A percentile compares a stretch with the other conserved stretches of the same genome.
phyloP scores from a whole-genome alignment of 2,329 filamentous ascomycete genomes.

The Aspergillus pseudoglaucus region DNA sequence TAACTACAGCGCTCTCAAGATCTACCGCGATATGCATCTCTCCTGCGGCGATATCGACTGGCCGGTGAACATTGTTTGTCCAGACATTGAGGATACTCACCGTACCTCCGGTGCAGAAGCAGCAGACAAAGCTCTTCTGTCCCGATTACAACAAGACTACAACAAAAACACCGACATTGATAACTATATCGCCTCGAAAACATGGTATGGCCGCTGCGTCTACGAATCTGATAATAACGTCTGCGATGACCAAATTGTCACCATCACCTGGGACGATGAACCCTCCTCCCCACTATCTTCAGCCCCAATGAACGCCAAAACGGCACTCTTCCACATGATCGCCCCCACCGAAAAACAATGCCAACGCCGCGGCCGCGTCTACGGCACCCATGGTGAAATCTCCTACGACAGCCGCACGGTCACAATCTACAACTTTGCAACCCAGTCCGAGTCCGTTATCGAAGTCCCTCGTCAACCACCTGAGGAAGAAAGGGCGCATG shows the following conservation, averaged over 20 bases:
- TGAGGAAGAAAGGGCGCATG: slow-evolving; percentile 55
- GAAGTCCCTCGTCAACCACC: slow-evolving; percentile 56
- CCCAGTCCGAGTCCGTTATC: slow-evolving; percentile 46
- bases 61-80: slow-evolving; percentile 84
- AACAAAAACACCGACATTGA: slow-evolving; percentile 48
- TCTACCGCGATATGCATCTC: slow-evolving; percentile 69
- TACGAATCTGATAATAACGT: slow-evolving; percentile 92
- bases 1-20: slow-evolving; percentile 75
- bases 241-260: slow-evolving; percentile 86
- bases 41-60: slow-evolving; percentile 63
- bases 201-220: slow-evolving; percentile 90
- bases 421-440: slow-evolving; percentile 65
- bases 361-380: slow-evolving; percentile 75
- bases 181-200: slow-evolving; percentile 42
- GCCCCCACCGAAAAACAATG: slow-evolving; percentile 84
- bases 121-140: slow-evolving; percentile 47
- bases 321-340: slow-evolving; percentile 88
- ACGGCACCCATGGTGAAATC: slow-evolving; percentile 80
- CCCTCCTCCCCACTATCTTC: neutral
- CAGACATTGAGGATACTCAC: slow-evolving; percentile 78
- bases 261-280: slow-evolving; percentile 78
- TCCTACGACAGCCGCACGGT: slow-evolving; percentile 76
- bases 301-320: slow-evolving; percentile 49
- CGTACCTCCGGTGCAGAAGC: slow-evolving; percentile 38
- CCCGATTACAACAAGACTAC: slow-evolving; percentile 50